Evolutionary conservation across 371 early-diverging fungal species (phyloP), one percentile per base, ranked within the genome.

Genomic region (Rhizopus stolonifer): DNA sequence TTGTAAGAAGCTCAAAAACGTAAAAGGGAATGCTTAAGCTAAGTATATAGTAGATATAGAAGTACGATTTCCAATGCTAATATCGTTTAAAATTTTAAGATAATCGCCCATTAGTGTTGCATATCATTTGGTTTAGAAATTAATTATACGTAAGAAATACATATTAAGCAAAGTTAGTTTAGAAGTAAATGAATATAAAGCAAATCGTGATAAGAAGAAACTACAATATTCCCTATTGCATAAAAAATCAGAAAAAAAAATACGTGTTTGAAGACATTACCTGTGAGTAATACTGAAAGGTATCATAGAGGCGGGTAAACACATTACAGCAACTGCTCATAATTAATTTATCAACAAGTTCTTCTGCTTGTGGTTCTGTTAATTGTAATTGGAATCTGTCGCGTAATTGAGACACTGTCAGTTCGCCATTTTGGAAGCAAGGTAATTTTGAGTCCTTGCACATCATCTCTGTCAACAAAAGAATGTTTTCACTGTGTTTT

Each of bases 201-300:
- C n/a, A n/a, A n/a, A n/a, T n/a, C n/a, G n/a, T n/a, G n/a, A n/a
- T n/a, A n/a, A n/a, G n/a, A n/a, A n/a, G n/a, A n/a, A n/a, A 15
- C 19, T 21, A 42, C 42, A 42, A 21, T n/a, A 42, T 42, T 42
- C 42, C 42, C 42, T 42, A 42, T 42, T n/a, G 14, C 15, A 36
- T 6, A 0, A 29, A 10, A 29, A 11, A 29, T n/a, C n/a, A n/a
- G 29, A 9, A 9, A 9, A 29, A 29, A 29, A 29, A 29, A 29
- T 14, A 11, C 36, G n/a, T 4, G 2, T n/a, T n/a, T 36, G 2
- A 36, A 6, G 15, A 24, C 2, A n/a, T 39, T 61, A 62, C 98
- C 72, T 99, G 93, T 36, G 95, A 91, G 66, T 93, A 98, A 74
- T 98, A 99, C 75, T 99, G 99, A 77, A 92, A 99, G 22, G 93